Conservation (phyloP, 495 filamentous ascomycete genomes). For the Platismatia glauca region DNA sequence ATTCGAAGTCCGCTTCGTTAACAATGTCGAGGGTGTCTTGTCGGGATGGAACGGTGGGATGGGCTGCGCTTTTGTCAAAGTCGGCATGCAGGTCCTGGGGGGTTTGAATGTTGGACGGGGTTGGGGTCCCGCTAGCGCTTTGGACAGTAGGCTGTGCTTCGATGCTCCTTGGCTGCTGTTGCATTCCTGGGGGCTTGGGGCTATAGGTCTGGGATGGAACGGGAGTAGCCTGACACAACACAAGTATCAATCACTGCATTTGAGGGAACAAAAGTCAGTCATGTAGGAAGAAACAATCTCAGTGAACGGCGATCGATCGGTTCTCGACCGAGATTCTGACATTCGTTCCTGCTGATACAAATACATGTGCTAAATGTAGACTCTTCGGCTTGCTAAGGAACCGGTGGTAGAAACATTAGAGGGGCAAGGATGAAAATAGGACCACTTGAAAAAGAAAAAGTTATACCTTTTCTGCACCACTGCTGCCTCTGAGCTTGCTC, state of each 20-base stretch:
- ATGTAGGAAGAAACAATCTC: slow-evolving; percentile 7
- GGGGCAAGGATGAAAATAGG: slow-evolving; percentile 10
- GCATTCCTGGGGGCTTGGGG: slow-evolving; percentile 20
- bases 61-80: neutral
- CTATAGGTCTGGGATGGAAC: slow-evolving; percentile 5
- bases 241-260: slow-evolving; percentile 27
- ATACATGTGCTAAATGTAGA: slow-evolving; percentile 16
- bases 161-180: slow-evolving; percentile 13
- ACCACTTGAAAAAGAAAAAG: slow-evolving; percentile 33
- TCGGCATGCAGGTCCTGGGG: neutral
- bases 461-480: slow-evolving; percentile 66
- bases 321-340: slow-evolving; percentile 4
- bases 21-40: neutral
- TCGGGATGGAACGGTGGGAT: neutral
- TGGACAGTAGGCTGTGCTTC: neutral
- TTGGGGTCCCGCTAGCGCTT: neutral
- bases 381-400: slow-evolving; percentile 26
- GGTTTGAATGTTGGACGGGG: neutral
- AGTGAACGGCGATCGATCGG: slow-evolving; percentile 10
- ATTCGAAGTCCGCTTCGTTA: neutral
- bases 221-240: slow-evolving; percentile 24
- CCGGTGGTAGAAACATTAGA: neutral
- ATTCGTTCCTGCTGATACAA: slow-evolving; percentile 11
- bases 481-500: slow-evolving; percentile 61
- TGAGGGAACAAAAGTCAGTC: slow-evolving; percentile 14